phyloP scores from a whole-genome alignment of 163 green algal genomes.

The Scenedesmus sp. region DNA sequence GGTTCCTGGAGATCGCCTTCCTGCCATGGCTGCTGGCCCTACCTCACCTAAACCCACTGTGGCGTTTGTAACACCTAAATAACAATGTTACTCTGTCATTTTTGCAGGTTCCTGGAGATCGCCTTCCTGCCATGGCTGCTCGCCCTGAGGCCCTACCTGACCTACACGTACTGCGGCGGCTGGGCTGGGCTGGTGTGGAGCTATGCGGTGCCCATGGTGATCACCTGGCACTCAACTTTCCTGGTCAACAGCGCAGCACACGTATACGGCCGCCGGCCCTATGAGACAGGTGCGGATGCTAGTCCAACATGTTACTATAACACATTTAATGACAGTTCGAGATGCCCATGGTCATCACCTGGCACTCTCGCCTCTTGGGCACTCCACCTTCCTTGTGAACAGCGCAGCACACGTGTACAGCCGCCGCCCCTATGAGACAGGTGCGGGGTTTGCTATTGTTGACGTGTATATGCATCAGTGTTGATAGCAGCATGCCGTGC shows the following conservation, averaged over 20 bases:
- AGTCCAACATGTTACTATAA: background rate
- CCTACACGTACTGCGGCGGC: conserved; percentile 13
- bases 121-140: conserved; percentile 16
- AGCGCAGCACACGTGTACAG: conserved; percentile 90
- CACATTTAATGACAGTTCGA: conserved; percentile 14
- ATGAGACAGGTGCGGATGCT: conserved; percentile 73
- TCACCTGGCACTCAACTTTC: conserved; percentile 96
- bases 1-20: no score
- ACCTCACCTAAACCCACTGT: no score
- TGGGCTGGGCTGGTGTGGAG: conserved; percentile 74
- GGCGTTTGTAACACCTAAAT: no score
- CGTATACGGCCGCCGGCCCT: conserved; percentile 89
- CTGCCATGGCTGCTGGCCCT: no score
- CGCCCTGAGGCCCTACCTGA: conserved; percentile 4
- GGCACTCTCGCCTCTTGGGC: conserved; percentile 51
- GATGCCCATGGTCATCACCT: conserved; percentile 85
- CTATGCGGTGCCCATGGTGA: conserved; percentile 79
- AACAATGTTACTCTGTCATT: background rate
- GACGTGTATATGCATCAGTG: background rate
- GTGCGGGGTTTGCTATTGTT: conserved; percentile 40
- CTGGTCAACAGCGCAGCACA: conserved; percentile 93
- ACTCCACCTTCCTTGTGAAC: conserved; percentile 97
- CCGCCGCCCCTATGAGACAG: conserved; percentile 83
- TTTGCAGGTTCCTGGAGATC: conserved; percentile 4
- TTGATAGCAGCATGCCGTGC: conserved; percentile 57